These are phyloP conservation scores for Eurotiales sp. DNA, from an alignment of 2,329 filamentous ascomycete genomes.

Conservation along the genomic window DNA sequence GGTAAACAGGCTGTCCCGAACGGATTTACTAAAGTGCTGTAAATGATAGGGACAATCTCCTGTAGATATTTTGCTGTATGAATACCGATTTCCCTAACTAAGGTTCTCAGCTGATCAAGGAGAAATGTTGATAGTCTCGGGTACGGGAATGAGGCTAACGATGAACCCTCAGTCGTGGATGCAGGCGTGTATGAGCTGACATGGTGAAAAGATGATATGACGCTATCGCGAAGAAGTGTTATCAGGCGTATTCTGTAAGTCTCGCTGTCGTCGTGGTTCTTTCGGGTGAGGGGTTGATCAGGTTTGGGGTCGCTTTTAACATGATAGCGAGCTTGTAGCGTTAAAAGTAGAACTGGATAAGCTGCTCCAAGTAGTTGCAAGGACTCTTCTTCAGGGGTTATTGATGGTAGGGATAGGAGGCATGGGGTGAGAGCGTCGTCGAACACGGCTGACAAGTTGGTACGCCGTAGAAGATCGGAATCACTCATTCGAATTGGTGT, in stretches of 20 bases:
- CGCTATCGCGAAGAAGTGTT: conserved; percentile 30
- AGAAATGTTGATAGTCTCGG: conserved; percentile 49
- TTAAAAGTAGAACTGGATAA: conserved; percentile 62
- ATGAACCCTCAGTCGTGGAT: conserved; percentile 40
- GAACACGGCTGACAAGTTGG: conserved; percentile 44
- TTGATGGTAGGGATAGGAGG: conserved; percentile 69
- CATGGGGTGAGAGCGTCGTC: conserved; percentile 53
- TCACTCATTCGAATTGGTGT: conserved; percentile 30
- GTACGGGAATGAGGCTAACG: conserved; percentile 39
- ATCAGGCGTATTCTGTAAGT: conserved; percentile 23
- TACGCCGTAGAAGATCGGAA: conserved; percentile 39
- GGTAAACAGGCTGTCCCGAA: conserved; percentile 57
- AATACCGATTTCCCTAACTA: conserved; percentile 32
- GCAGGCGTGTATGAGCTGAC: conserved; percentile 44
- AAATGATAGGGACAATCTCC: conserved; percentile 65
- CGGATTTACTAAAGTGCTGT: conserved; percentile 63
- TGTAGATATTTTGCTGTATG: conserved; percentile 44
- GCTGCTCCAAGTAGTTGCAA: conserved; percentile 59
- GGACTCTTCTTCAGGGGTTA: conserved; percentile 72
- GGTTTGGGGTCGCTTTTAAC: conserved; percentile 10
- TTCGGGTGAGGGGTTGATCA: conserved; percentile 10
- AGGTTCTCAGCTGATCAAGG: conserved; percentile 24
- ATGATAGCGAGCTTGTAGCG: conserved; percentile 49
- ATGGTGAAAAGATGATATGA: conserved; percentile 38
- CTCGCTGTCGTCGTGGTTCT: conserved; percentile 21